Percentiles rank a stretch among this genome's conserved stretches.
Evolutionary conservation across 352 stramenopile genomes (phyloP).

Genomic region (Globisporangium spinosum): DNA sequence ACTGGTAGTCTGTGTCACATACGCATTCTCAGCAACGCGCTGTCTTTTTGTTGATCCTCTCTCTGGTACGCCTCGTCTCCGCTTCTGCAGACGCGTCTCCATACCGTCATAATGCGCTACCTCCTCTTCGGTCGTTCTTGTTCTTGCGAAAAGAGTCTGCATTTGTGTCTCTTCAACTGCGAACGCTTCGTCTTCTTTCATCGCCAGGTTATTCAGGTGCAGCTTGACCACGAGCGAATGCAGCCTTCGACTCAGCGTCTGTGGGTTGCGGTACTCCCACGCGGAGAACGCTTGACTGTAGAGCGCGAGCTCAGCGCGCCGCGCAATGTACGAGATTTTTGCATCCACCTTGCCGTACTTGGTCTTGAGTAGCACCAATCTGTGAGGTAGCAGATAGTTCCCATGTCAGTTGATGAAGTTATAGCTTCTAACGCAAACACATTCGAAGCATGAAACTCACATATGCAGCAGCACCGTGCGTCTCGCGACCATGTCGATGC

Average conservation of each 20-base stretch:
- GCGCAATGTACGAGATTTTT: constrained; percentile 61
- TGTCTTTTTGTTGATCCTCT: not conserved
- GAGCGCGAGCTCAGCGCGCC: constrained; percentile 49
- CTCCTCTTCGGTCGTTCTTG: not conserved
- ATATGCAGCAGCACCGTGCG: constrained; percentile 58
- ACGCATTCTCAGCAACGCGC: not conserved
- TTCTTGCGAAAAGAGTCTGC: not conserved
- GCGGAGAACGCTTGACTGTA: constrained; percentile 50
- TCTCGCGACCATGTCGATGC: constrained; percentile 33
- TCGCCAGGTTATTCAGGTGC: constrained; percentile 48
- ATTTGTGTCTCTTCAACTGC: constrained; percentile 18
- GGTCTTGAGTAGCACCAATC: constrained; percentile 52
- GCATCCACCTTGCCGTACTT: constrained; percentile 57
- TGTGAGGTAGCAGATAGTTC: constrained; percentile 11
- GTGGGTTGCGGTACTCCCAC: constrained; percentile 51
- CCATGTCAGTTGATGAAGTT: not conserved
- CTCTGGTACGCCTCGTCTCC: not conserved
- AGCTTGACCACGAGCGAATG: constrained; percentile 61
- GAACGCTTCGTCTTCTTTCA: constrained; percentile 35
- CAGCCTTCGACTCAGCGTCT: constrained; percentile 50
- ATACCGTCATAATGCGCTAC: too few species aligned
- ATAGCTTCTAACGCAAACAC: not conserved
- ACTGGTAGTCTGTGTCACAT: too few species aligned
- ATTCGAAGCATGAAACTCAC: constrained; percentile 18
- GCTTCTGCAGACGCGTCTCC: not conserved